Conservation (phyloP, 257 asterid species). For the Solanum dulcamara region DNA sequence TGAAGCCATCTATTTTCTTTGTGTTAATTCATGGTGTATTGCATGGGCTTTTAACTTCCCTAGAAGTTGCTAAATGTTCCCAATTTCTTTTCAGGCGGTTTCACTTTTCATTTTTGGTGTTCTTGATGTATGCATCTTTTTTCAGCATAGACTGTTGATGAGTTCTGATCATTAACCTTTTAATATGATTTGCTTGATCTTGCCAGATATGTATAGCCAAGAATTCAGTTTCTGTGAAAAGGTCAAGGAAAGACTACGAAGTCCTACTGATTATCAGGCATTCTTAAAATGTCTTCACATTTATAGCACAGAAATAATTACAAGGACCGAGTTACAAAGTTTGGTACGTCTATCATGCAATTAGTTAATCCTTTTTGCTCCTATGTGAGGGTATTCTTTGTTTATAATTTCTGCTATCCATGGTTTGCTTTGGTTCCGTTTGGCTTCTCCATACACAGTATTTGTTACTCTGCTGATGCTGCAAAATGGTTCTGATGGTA, state of each 20-base stretch:
- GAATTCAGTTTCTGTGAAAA: constrained; percentile 87
- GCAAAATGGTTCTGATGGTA: neutral
- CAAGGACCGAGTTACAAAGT: constrained; percentile 71
- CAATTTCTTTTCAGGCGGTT: neutral
- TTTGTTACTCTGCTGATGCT: neutral
- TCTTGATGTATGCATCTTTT: neutral
- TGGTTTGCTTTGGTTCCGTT: neutral
- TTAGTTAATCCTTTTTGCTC: neutral
- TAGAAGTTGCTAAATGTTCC: neutral
- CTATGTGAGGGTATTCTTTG: neutral
- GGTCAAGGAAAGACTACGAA: constrained; percentile 76
- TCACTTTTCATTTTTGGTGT: neutral
- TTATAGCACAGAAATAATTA: constrained; percentile 87
- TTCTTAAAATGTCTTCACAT: constrained; percentile 94
- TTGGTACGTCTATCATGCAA: constrained; percentile 43
- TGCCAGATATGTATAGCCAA: constrained; percentile 56
- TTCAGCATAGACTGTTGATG: neutral
- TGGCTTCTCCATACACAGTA: neutral
- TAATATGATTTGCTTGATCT: constrained; percentile 12
- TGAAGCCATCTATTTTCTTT: neutral
- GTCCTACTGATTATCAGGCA: constrained; percentile 87
- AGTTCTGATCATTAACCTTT: neutral
- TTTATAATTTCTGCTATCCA: neutral
- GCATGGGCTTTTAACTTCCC: neutral
- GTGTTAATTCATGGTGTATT: neutral